A percentile compares a stretch with the other conserved stretches of the same genome.
phyloP scores from a whole-genome alignment of 192 early-diverging fungal species.

The Linnemannia zychae region DNA sequence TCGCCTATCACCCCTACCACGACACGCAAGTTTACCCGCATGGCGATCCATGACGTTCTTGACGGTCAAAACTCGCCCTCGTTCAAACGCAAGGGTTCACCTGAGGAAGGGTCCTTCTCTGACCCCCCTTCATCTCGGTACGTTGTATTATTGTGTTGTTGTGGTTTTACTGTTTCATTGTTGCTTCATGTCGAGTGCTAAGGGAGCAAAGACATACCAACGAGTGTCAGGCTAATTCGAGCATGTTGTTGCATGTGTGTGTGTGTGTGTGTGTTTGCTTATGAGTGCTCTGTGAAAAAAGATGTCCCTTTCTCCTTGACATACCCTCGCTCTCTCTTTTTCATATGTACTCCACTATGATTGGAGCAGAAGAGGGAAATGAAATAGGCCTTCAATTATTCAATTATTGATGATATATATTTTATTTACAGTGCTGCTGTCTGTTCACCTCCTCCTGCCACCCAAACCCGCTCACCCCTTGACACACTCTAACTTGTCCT shows the following conservation, averaged over 20 bases:
- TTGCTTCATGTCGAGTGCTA: background rate
- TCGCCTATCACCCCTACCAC: conserved; percentile 54
- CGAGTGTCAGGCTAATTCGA: conserved; percentile 1
- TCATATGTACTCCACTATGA: background rate
- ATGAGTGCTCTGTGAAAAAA: background rate
- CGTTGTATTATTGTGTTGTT: background rate
- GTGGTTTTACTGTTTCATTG: background rate
- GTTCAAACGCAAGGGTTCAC: conserved; percentile 55
- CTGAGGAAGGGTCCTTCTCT: conserved; percentile 36
- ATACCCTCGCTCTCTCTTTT: background rate
- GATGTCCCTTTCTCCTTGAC: background rate
- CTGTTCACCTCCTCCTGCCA: background rate
- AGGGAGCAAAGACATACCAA: background rate
- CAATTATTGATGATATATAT: background rate
- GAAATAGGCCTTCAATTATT: conserved; percentile 18
- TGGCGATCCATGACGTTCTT: conserved; percentile 56
- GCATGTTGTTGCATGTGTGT: background rate
- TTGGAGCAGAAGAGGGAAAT: conserved; percentile 18
- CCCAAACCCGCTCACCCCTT: background rate
- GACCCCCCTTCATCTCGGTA: conserved; percentile 38
- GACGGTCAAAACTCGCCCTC: conserved; percentile 35
- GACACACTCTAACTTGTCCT: background rate
- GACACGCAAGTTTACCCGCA: conserved; percentile 48
- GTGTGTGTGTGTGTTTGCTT: background rate
- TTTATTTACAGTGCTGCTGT: background rate